Evolutionary conservation across 75 land plant genomes (phyloP).

Genomic region (Cunninghamia lanceolata): DNA sequence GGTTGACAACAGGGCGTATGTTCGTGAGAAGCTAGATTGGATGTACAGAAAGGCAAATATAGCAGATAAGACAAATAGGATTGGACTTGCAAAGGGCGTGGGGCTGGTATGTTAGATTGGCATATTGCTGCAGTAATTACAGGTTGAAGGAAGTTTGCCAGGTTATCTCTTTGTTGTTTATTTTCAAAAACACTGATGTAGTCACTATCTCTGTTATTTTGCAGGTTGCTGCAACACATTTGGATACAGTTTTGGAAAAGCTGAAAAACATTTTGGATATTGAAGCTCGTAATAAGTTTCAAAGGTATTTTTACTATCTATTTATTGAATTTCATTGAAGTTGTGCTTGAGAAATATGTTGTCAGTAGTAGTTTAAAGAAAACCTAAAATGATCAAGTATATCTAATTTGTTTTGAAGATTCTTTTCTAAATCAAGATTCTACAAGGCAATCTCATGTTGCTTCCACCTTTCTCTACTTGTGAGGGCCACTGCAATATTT

Average conservation of each 20-base stretch:
- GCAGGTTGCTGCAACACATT: conserved; percentile 94
- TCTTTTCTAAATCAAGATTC: not conserved
- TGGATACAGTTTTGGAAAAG: conserved; percentile 94
- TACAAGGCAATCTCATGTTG: not conserved
- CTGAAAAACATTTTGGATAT: conserved; percentile 82
- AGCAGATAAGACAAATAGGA: conserved; percentile 68
- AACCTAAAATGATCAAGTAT: not conserved
- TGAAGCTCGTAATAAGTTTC: conserved; percentile 61
- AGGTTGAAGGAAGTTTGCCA: not conserved
- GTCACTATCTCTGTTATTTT: conserved; percentile 3
- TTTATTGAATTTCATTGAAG: not conserved
- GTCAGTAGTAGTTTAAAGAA: not conserved
- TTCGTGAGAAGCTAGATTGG: conserved; percentile 74
- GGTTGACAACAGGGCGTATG: conserved; percentile 75
- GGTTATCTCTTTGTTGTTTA: conserved; percentile 3
- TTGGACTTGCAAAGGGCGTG: conserved; percentile 97
- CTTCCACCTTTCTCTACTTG: not conserved
- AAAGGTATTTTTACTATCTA: conserved; percentile 43
- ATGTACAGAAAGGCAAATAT: conserved; percentile 88
- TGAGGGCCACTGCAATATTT: not conserved
- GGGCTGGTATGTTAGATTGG: conserved; percentile 67
- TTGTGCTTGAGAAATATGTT: not conserved
- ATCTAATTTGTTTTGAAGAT: not conserved
- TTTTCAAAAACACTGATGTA: not conserved
- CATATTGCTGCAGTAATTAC: not conserved